Evolutionary conservation across 176 grass and related monocot species (phyloP).

Genomic region (Pharus latifolius): DNA sequence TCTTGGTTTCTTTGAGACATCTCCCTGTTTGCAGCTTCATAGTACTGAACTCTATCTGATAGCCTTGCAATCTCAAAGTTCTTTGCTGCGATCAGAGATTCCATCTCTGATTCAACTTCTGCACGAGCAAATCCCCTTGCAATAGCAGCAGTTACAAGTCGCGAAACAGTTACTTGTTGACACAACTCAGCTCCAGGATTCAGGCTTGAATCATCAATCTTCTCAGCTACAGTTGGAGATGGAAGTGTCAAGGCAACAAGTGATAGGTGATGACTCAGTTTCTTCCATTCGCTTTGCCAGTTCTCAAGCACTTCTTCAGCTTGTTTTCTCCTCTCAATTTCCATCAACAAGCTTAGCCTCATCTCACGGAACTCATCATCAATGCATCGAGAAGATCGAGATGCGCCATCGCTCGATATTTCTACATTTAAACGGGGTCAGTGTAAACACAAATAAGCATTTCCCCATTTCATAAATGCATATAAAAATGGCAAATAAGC

Average conservation of each 20-base stretch:
- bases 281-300: conserved; percentile 71
- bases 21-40: conserved; percentile 92
- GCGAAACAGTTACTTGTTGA: conserved; percentile 69
- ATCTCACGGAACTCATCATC: conserved; percentile 81
- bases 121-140: conserved; percentile 44
- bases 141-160: conserved; percentile 60
- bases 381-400: conserved; percentile 23
- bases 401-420: conserved; percentile 72
- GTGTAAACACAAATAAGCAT: not conserved
- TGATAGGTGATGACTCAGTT: conserved; percentile 62
- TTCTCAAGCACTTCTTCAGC: conserved; percentile 67
- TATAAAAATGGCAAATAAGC: too few relatives aligned
- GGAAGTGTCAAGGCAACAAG: conserved; percentile 50
- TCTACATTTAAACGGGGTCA: conserved; percentile 34
- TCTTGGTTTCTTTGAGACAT: conserved; percentile 99
- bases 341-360: conserved; percentile 61
- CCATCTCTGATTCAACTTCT: conserved; percentile 64
- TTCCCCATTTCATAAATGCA: too few relatives aligned
- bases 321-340: conserved; percentile 77
- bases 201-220: conserved; percentile 33
- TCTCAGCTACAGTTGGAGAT: conserved; percentile 23
- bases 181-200: conserved; percentile 70
- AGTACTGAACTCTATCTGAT: conserved; percentile 87
- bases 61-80: conserved; percentile 95
- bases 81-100: conserved; percentile 55